Evolutionary conservation across 768 basidiomycete genomes (phyloP).

Genomic region (Collybia sordida): DNA sequence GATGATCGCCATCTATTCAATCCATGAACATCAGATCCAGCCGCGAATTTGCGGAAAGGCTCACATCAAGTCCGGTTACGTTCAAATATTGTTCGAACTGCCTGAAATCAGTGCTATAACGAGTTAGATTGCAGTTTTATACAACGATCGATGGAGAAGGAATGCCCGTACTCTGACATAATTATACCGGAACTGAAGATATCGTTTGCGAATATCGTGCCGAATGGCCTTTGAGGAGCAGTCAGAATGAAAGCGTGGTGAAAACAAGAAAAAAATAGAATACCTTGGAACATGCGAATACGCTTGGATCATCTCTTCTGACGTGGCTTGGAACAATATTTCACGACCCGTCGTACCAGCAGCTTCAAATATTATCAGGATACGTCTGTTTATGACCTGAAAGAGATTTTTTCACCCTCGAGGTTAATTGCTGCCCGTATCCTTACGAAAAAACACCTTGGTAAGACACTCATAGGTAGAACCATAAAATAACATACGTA

Average conservation of each 20-base stretch:
- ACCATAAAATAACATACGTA: conserved; percentile 50
- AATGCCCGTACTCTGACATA: conserved; percentile 72
- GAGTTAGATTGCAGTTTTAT: conserved; percentile 5
- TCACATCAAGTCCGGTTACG: conserved; percentile 87
- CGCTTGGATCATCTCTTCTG: conserved; percentile 91
- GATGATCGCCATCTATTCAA: conserved; percentile 79
- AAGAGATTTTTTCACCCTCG: conserved; percentile 54
- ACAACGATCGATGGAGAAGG: neutral
- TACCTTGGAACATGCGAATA: conserved; percentile 83
- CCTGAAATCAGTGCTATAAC: conserved; percentile 84
- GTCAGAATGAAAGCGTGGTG: neutral
- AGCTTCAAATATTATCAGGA: conserved; percentile 40
- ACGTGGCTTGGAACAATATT: conserved; percentile 93
- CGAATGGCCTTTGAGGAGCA: conserved; percentile 61
- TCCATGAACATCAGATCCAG: neutral
- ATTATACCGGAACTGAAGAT: conserved; percentile 91
- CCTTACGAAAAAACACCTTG: conserved; percentile 32
- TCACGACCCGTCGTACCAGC: conserved; percentile 88
- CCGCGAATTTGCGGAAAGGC: conserved; percentile 19
- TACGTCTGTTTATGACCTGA: neutral
- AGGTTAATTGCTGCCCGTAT: conserved; percentile 88
- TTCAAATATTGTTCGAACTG: conserved; percentile 91
- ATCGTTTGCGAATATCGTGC: conserved; percentile 87
- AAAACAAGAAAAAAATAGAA: neutral
- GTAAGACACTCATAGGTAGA: neutral